These are phyloP conservation scores for Azolla pinnata DNA, from an alignment of 75 land plant genomes.

Conservation along the genomic window DNA sequence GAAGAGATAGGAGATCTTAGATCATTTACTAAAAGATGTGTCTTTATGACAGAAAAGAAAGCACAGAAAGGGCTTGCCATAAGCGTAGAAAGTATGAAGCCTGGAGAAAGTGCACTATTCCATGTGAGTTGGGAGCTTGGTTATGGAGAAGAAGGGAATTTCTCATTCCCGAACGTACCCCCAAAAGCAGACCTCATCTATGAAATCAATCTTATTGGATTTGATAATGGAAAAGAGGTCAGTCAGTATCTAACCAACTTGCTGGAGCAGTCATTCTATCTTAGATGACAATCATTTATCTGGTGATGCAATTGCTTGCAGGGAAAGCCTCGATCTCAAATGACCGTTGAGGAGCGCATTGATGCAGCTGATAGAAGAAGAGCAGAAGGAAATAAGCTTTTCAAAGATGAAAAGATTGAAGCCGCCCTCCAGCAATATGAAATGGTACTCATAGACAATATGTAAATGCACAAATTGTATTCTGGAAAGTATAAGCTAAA, in stretches of 20 bases:
- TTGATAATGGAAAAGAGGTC: conserved; percentile 89
- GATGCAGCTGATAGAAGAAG: conserved; percentile 84
- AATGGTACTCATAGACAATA: too few relatives aligned
- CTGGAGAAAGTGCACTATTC: conserved; percentile 82
- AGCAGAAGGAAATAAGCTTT: conserved; percentile 72
- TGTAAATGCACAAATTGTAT: too few relatives aligned
- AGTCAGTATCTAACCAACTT: conserved; percentile 3
- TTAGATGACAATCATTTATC: neutral
- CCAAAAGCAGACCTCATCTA: conserved; percentile 86
- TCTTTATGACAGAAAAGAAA: conserved; percentile 80
- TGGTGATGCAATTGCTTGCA: conserved; percentile 20
- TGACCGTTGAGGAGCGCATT: conserved; percentile 98
- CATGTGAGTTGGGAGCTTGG: conserved; percentile 82
- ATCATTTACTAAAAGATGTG: too few relatives aligned
- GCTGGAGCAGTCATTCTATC: neutral
- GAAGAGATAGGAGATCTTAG: too few relatives aligned
- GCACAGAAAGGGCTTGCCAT: conserved; percentile 69
- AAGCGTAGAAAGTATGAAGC: conserved; percentile 81
- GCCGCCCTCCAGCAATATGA: conserved; percentile 98
- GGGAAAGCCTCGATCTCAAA: conserved; percentile 88
- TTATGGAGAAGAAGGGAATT: conserved; percentile 92
- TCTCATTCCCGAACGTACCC: conserved; percentile 98
- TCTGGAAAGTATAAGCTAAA: too few relatives aligned
- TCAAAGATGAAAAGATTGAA: conserved; percentile 72
- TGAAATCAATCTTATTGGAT: conserved; percentile 93